Base-by-base conservation (phyloP, 169 alveolate genomes). In the Cyclospora cayetanensis region DNA sequence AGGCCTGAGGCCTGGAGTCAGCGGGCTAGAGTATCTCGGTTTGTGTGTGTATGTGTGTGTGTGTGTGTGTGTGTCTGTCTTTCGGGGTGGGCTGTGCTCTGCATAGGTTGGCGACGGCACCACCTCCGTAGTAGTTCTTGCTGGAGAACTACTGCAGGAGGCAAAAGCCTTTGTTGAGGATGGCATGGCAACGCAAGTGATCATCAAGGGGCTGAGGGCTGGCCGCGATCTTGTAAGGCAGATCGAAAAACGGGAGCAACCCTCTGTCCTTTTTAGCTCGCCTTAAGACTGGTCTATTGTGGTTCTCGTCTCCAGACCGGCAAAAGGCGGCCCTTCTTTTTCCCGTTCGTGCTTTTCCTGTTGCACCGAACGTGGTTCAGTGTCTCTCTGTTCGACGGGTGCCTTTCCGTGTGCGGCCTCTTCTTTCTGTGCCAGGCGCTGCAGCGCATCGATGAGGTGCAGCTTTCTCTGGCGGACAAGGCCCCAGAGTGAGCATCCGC, bases 101-200 rank as follows among this genome's bases (percentile, higher is more conserved):
- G 31, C 9, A 70, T 34, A 52, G 82, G 91, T 90, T 4, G 99
- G 98, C 2, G 99, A 98, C 87, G 99, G 99, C 25, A 99, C 99
- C 5, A 98, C 99, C 25, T 96, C 99, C 5, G 99, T 98, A 4
- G 97, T 98, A 43, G 94, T 99, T 65, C 93, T 98, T 66, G 99
- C 99, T 35, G 99, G 99, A 27, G 99, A 98, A 93, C 95, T 99
- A 31, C 93, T 99, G 86, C 96, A 98, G 46, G 99, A 98, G 94
- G 99, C 99, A 25, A 98, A 97, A 83, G 91, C 93, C 55, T 98
- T 98, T 93, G 94, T 99, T 43, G 99, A 97, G 90, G 99, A 98
- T 79, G 99, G 99, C 20, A 97, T 99, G 94, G 98, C 97, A 93
- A 98, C 99, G 1, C 98, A 98, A 94, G 95, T 98, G 60, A 97